These are phyloP conservation scores for Penicillium sp. DNA, from an alignment of 2,329 filamentous ascomycete species.

Conservation along the genomic window DNA sequence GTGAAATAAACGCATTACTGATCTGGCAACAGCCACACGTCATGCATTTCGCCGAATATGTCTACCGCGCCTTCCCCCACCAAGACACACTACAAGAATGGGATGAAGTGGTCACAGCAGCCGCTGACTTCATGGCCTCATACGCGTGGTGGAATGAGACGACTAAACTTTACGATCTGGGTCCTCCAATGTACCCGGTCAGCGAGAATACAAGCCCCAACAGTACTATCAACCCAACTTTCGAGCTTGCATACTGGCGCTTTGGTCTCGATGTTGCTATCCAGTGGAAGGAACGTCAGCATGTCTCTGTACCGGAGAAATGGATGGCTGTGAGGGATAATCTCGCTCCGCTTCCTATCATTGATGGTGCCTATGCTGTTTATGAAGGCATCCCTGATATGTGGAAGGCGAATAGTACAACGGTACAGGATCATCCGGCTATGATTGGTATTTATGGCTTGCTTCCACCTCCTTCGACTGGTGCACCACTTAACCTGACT, in stretches of 20 bases:
- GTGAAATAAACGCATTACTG: slow-evolving; percentile 61
- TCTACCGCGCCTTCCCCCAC: slow-evolving; percentile 51
- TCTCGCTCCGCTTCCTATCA: slow-evolving; percentile 55
- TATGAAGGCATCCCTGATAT: slow-evolving; percentile 54
- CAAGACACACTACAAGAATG: slow-evolving; percentile 46
- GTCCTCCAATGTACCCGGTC: slow-evolving; percentile 53
- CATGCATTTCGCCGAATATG: slow-evolving; percentile 60
- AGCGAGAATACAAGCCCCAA: slow-evolving; percentile 62
- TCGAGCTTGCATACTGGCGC: slow-evolving; percentile 62
- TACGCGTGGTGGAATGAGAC: slow-evolving; percentile 57
- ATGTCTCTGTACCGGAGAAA: slow-evolving; percentile 41
- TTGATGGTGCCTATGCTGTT: slow-evolving; percentile 54
- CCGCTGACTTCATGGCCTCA: slow-evolving; percentile 61
- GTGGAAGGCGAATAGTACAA: slow-evolving; percentile 41
- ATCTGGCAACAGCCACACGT: slow-evolving; percentile 65
- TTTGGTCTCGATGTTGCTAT: slow-evolving; percentile 59
- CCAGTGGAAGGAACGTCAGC: slow-evolving; percentile 53
- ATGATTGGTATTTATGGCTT: slow-evolving; percentile 49
- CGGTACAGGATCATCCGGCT: slow-evolving; percentile 46
- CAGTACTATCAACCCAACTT: slow-evolving; percentile 57
- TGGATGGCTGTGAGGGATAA: slow-evolving; percentile 54
- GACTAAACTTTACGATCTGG: slow-evolving; percentile 55
- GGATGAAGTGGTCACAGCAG: slow-evolving; percentile 53
- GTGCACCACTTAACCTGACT: slow-evolving; percentile 31
- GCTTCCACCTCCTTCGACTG: slow-evolving; percentile 41